Evolutionary conservation across 805 yeast species (phyloP), one percentile per base, ranked within the genome.

Genomic region (Candida tammaniensis): DNA sequence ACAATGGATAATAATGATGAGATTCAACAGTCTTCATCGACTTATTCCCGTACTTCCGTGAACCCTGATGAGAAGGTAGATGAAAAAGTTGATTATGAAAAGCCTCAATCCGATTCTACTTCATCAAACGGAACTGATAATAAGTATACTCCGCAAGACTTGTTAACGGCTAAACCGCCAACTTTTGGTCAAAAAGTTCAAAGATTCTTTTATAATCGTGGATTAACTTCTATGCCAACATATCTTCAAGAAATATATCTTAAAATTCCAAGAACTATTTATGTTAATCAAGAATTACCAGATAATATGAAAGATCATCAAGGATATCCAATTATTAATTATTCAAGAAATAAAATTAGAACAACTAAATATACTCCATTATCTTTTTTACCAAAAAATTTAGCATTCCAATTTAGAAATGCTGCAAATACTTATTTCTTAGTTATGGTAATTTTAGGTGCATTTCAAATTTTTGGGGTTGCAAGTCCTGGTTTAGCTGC

Each of bases 381-480:
- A 28, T 59, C 74, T 16, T 78, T 78, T 42, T 42, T 78, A 17
- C 83, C 83, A 10, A 76, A 74, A 52, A 77, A 78, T 46, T 49
- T 78, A 23, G 42, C 66, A 19, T 62, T 64, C 36, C 83, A 78
- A 50, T 78, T 78, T 49, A 64, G 68, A 13, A 78, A 78, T 46
- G 70, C 76, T 39, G 84, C 84, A 34, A 78, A 78, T 52, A 47
- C 63, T n/a, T 78, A 78, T 51, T 78, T 78, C 62, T 59, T 78
- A 45, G 45, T 74, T 13, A 59, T 76, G 48, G 71, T 73, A 38
- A 74, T 78, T 20, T 54, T 78, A 43, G 82, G 82, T 9, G 64
- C 67, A 5, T 80, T 81, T 55, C 68, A 77, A 42, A 76, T 84
- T 29, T 84, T 84, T 53, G 94, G 94, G 30, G 88, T 82, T 14